These are phyloP conservation scores for Chondrus crispus DNA, from an alignment of 23 red algal species.

Conservation along the genomic window DNA sequence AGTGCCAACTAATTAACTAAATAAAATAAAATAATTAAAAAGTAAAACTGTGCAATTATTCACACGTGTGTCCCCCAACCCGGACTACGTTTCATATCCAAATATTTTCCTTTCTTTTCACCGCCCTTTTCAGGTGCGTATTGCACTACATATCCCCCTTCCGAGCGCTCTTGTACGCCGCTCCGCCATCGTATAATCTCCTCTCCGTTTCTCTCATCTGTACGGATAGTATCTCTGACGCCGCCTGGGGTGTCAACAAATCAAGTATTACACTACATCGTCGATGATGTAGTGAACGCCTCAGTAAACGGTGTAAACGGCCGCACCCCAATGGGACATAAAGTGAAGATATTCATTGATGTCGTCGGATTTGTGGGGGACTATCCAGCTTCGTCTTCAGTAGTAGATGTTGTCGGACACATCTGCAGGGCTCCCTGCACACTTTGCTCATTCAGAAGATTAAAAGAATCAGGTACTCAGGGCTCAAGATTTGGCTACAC, in stretches of 20 bases:
- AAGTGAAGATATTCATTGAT: neutral
- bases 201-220: too few species aligned
- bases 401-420: neutral
- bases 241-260: neutral
- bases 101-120: too few species aligned
- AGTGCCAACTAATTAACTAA: too few species aligned
- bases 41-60: too few species aligned
- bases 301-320: neutral
- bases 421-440: neutral
- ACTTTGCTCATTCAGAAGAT: neutral
- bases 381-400: neutral
- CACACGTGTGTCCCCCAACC: too few species aligned
- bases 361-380: neutral
- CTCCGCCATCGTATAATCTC: too few species aligned
- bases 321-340: neutral
- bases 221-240: neutral
- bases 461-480: neutral
- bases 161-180: too few species aligned
- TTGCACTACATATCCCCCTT: too few species aligned
- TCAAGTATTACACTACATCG: neutral
- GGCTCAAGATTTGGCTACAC: neutral
- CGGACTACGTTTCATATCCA: too few species aligned
- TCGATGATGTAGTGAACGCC: neutral
- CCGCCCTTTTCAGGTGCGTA: too few species aligned
- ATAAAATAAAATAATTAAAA: too few species aligned